Base-by-base conservation (phyloP, 805 yeast species). In the Yamadazyma endophytica region DNA sequence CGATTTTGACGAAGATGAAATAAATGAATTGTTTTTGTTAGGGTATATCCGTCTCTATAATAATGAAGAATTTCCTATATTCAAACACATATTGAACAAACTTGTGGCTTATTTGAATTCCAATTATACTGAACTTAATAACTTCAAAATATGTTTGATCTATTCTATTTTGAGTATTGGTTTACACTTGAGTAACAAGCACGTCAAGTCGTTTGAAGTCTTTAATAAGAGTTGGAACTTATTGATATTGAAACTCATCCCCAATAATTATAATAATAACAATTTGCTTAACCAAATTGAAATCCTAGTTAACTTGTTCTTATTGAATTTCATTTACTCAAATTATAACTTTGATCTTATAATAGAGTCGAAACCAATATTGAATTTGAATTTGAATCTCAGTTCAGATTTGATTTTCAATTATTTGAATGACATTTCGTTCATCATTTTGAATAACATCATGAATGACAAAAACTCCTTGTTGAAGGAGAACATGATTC, bases 121-220 rank as follows among this genome's bases (percentile, higher is more conserved):
- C 5, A 42, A 36, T 32, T 32, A 33, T 24, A 37, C 31, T 17
- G 32, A 32, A 17, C 12, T 35, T 4, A 61, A 52, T 31, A 46
- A 60, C 31, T 66, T 69, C 36, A 65, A 63, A 31, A 36, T 53
- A 13, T 61, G 62, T 16, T 45, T 70, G 14, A 51, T 71, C 5
- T 69, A 70, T 41, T 53, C 72, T 5, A 50, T 73, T 1, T 39
- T 73, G 4, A 61, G 77, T 8, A 44, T 71, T 25, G 79, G 79
- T 4, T 54, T 56, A 31, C 43, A 58, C 12, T 36, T 43, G 17
- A 35, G 28, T 9, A 44, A 44, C 29, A 32, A 42, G 7, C 55
- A 58, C 21, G 43, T 47, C 8, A 58, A 64, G 35, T 59, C 68
- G 5, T 46, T 63, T 11, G 40, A 50, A 21, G 56, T 60, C 37